phyloP scores from a whole-genome alignment of 192 early-diverging fungal species.

The Phlyctochytrium bullatum region DNA sequence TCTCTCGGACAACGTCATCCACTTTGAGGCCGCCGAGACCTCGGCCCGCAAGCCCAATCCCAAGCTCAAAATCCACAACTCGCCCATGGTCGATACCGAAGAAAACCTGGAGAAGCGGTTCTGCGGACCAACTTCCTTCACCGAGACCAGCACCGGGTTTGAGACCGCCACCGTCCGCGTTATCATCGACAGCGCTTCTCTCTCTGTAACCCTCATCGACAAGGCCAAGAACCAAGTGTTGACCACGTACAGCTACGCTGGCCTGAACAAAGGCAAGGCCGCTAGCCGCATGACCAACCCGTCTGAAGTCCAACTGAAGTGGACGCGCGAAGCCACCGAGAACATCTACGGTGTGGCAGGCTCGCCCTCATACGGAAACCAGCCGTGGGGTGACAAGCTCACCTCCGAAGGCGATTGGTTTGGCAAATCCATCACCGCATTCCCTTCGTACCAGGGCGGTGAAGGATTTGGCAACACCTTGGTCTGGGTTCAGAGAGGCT shows the following conservation, averaged over 20 bases:
- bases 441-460: neutral
- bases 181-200: constrained; percentile 11
- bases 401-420: neutral
- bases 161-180: constrained; percentile 1
- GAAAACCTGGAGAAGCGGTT: constrained; percentile 3
- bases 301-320: neutral
- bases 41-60: neutral
- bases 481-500: constrained; percentile 3
- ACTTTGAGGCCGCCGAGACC: constrained; percentile 10
- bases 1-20: constrained; percentile 15
- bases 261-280: neutral
- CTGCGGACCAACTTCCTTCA: constrained; percentile 15
- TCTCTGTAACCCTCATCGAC: constrained; percentile 12
- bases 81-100: constrained; percentile 18
- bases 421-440: neutral
- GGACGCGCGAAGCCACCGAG: constrained; percentile 15
- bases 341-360: constrained; percentile 14
- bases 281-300: neutral
- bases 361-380: neutral
- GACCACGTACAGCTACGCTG: constrained; percentile 17
- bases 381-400: neutral
- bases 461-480: neutral
- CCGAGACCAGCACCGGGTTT: constrained; percentile 1
- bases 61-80: neutral
- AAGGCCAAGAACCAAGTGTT: constrained; percentile 5